A percentile compares a stretch with the other conserved stretches of the same genome.
Evolutionary conservation across 2,329 filamentous ascomycete genomes (phyloP).

Genomic region (Conoideocrella luteorostrata): DNA sequence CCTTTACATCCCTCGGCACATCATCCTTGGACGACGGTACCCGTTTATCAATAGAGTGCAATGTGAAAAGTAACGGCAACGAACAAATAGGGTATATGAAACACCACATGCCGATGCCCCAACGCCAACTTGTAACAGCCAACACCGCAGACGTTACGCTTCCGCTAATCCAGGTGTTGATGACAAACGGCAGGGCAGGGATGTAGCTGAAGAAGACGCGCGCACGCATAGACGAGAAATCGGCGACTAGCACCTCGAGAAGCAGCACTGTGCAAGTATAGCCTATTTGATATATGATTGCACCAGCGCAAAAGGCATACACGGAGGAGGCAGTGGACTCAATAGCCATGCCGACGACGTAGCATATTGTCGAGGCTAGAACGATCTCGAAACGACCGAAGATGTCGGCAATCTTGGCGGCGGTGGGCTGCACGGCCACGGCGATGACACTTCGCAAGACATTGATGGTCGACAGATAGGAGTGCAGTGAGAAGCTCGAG

Average conservation of each 20-base stretch:
- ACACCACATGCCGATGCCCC: slow-evolving; percentile 59
- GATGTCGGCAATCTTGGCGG: slow-evolving; percentile 56
- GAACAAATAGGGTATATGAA: slow-evolving; percentile 53
- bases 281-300: slow-evolving; percentile 51
- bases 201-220: slow-evolving; percentile 57
- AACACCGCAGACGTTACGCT: slow-evolving; percentile 48
- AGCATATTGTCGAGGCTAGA: slow-evolving; percentile 48
- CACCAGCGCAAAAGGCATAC: slow-evolving; percentile 44
- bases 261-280: slow-evolving; percentile 52
- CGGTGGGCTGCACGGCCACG: slow-evolving; percentile 51
- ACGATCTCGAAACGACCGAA: slow-evolving; percentile 57
- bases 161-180: slow-evolving; percentile 60
- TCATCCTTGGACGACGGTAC: not conserved
- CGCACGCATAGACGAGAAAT: slow-evolving; percentile 52
- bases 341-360: slow-evolving; percentile 46
- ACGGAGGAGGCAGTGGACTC: slow-evolving; percentile 44
- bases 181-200: slow-evolving; percentile 51
- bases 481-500: slow-evolving; percentile 43
- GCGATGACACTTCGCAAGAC: slow-evolving; percentile 53
- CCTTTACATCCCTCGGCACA: slow-evolving; percentile 1
- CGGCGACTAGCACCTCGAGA: slow-evolving; percentile 54
- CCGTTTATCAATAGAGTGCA: slow-evolving; percentile 27
- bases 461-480: slow-evolving; percentile 51
- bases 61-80: slow-evolving; percentile 44
- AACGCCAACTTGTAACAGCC: slow-evolving; percentile 46